A percentile compares a stretch with the other conserved stretches of the same genome.
phyloP scores from a whole-genome alignment of 2,329 filamentous ascomycete genomes.

The Fusarium mexicanum region DNA sequence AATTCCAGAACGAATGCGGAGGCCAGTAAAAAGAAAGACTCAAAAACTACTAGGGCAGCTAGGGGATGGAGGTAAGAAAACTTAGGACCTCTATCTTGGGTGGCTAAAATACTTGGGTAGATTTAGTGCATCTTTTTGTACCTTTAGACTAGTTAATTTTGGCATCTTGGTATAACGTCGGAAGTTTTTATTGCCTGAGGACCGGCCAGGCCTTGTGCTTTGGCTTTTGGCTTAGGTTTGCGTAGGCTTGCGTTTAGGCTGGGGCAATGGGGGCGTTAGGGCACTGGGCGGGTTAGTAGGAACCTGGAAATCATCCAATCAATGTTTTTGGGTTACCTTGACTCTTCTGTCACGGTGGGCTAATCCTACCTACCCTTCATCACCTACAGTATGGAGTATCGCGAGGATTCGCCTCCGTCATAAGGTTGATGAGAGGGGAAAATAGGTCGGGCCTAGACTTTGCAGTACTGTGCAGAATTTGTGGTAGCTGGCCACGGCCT shows the following conservation, averaged over 20 bases:
- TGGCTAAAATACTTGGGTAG: neutral
- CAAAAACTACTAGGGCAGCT: neutral
- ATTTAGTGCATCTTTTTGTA: neutral
- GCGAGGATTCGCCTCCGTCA: slow-evolving; percentile 6
- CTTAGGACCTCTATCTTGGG: neutral
- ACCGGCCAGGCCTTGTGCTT: neutral
- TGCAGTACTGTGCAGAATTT: neutral
- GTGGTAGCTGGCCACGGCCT: neutral
- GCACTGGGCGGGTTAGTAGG: slow-evolving; percentile 19
- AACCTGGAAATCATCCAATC: slow-evolving; percentile 23
- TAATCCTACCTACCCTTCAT: slow-evolving; percentile 19
- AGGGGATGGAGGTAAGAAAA: neutral
- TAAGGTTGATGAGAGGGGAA: neutral
- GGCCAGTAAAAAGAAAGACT: neutral
- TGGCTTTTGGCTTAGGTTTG: neutral
- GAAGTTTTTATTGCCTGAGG: neutral
- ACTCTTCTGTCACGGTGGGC: slow-evolving; percentile 30
- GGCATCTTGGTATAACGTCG: neutral
- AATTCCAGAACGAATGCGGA: slow-evolving; percentile 19
- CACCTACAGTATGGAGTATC: neutral
- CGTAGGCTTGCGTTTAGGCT: neutral
- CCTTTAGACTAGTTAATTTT: neutral
- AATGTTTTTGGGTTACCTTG: slow-evolving; percentile 29
- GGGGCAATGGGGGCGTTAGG: slow-evolving; percentile 11
- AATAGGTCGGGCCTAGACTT: slow-evolving; percentile 5